These are phyloP conservation scores for Sistotremastrum suecicum DNA, from an alignment of 768 basidiomycete genomes.

Conservation along the genomic window DNA sequence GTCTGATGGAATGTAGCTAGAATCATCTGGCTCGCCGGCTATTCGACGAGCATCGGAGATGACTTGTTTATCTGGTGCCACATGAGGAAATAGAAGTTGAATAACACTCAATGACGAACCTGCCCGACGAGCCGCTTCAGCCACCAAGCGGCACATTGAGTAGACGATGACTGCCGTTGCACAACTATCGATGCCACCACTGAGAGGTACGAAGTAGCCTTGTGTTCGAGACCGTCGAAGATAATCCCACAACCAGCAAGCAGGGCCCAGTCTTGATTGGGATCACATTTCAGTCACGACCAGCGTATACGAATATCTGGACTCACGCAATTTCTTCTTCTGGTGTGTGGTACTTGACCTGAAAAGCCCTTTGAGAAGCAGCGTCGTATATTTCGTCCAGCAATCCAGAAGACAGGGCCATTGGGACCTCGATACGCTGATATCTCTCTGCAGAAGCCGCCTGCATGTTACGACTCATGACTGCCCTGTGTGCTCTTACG, in stretches of 20 bases:
- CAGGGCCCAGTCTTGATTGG: slow-evolving; percentile 68
- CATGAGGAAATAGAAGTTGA: neutral
- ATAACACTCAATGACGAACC: slow-evolving; percentile 31
- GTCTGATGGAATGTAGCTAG: slow-evolving; percentile 74
- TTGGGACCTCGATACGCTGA: slow-evolving; percentile 68
- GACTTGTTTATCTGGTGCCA: slow-evolving; percentile 55
- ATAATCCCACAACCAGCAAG: slow-evolving; percentile 99
- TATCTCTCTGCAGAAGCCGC: slow-evolving; percentile 66
- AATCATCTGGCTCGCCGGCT: slow-evolving; percentile 67
- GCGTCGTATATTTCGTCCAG: slow-evolving; percentile 38
- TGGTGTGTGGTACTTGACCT: slow-evolving; percentile 66
- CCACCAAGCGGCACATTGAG: slow-evolving; percentile 91
- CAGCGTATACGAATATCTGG: neutral
- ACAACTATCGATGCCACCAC: slow-evolving; percentile 95
- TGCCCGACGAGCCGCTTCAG: slow-evolving; percentile 57
- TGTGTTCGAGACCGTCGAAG: slow-evolving; percentile 84
- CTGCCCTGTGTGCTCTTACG: slow-evolving; percentile 78
- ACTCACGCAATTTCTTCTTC: slow-evolving; percentile 98
- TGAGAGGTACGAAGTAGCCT: slow-evolving; percentile 91
- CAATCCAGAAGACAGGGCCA: slow-evolving; percentile 64
- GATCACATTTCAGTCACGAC: slow-evolving; percentile 1
- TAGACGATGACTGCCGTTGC: slow-evolving; percentile 92
- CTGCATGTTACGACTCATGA: slow-evolving; percentile 80
- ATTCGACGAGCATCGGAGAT: slow-evolving; percentile 87
- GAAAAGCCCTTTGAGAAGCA: slow-evolving; percentile 31